Evolutionary conservation across 2,329 filamentous ascomycete genomes (phyloP).

Genomic region (Cladosporium phlei): DNA sequence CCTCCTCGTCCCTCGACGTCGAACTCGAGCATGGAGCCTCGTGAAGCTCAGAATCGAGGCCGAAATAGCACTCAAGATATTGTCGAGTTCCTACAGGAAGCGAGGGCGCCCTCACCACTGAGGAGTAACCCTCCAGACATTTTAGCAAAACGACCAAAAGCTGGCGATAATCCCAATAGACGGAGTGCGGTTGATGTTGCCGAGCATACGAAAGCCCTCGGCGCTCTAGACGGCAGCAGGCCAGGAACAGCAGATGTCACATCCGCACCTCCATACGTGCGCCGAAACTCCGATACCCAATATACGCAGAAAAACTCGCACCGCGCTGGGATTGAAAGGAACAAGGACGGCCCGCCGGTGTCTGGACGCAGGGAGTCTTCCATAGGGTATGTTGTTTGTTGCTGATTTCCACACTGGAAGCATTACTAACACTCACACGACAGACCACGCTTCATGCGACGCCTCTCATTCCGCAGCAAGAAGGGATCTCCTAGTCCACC

Average conservation of each 20-base stretch:
- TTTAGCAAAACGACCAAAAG: neutral
- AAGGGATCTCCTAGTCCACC: slow-evolving; percentile 13
- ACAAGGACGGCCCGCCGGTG: slow-evolving; percentile 2
- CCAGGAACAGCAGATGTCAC: neutral
- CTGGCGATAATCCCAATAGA: neutral
- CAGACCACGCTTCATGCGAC: slow-evolving; percentile 25
- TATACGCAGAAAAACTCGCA: no score
- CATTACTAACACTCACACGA: slow-evolving; percentile 10
- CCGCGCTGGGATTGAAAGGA: slow-evolving; percentile 1
- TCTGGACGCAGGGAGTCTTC: slow-evolving; percentile 15
- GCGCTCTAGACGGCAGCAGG: slow-evolving; percentile 3
- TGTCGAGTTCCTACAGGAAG: slow-evolving; percentile 11
- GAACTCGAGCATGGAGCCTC: neutral
- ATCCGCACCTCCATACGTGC: neutral
- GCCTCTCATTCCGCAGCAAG: slow-evolving; percentile 27
- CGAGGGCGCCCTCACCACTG: neutral
- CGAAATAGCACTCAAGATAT: neutral
- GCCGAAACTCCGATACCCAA: no score
- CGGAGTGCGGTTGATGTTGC: slow-evolving; percentile 3
- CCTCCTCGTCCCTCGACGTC: slow-evolving; percentile 14
- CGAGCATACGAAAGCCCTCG: slow-evolving; percentile 5
- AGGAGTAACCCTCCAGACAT: neutral
- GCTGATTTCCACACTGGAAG: neutral
- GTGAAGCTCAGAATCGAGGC: slow-evolving; percentile 6
- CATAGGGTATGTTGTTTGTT: slow-evolving; percentile 10